Evolutionary conservation across 805 yeast genomes (phyloP), one percentile per base, ranked within the genome.

Genomic region (Pichia paraexigua): DNA sequence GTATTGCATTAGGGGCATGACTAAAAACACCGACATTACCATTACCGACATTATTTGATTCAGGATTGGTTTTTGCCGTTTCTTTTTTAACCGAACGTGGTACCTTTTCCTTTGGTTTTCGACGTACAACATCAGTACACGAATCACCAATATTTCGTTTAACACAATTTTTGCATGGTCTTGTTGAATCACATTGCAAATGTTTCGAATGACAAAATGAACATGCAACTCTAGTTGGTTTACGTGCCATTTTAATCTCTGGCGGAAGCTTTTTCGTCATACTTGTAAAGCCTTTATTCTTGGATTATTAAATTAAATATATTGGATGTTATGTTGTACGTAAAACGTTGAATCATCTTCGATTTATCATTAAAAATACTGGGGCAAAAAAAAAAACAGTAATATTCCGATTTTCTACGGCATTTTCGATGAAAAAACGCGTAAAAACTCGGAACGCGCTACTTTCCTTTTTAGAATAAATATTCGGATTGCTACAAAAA

Each of bases 151-250:
- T 63, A 22, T 79, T 78, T 51, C 91, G 66, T 61, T 84, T 85
- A 21, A 73, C 59, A 66, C 94, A 85, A 62, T 85, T 85, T 56
- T 74, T 74, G 59, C 92, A 85, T 0, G 94, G 92, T 52, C 94
- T 68, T 27, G 75, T 72, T 51, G 76, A 68, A 54, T 85, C 86
- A 63, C 92, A 85, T 58, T 85, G 91, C 15, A 85, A 71, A 59
- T 85, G 94, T 56, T 85, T 85, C 25, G 74, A 67, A 61, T 85
- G 89, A 63, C 92, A 85, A 61, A 83, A 83, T 20, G 73, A 73
- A 60, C 94, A 85, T 1, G 92, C 94, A 45, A 84, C 73, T 10
- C 78, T 68, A 2, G 85, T 80, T 6, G 90, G 88, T 56, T 73
- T 79, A 44, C 92, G 66, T 40, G 66, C 69, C 42, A 68, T 69